Base-by-base conservation (phyloP, 306 rosid genomes). In the Casuarina glauca region DNA sequence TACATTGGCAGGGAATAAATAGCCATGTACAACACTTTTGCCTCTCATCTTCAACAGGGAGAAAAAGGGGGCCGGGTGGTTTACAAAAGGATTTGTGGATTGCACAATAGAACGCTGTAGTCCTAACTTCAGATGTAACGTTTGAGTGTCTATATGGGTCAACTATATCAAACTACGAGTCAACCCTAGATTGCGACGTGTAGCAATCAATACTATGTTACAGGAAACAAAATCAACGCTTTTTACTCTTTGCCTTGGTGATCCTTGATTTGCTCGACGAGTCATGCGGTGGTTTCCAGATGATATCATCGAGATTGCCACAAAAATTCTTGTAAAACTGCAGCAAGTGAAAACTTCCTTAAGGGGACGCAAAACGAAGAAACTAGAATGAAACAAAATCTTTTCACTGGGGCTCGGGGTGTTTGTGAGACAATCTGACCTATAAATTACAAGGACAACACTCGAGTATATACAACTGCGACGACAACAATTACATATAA, bases 251-350 rank as follows among this genome's bases (percentile, higher is more conserved):
- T 44, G 87, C 76, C 83, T 86, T 91, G 62, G 84, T 11, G 79
- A 74, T 70, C 81, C 83, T 93, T 60, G 91, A 78, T 81, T 93
- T 93, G 89, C 81, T 78, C 52, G 92, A 62, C 52, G 92, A 62
- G 79, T 93, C 95, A 63, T 61, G 79, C 6, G 93, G 81, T 4
- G 87, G 98, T 83, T 93, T 91, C 98, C 98, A 93, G 85, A 93
- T 87, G 84, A 93, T 91, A 76, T 93, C 98, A 67, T 91, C 97
- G n/a, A 91, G 98, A 83, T 93, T 91, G 91, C 88, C 38, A 77
- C 91, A 83, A 62, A 93, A 93, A 61, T 73, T 82, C 86, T 89
- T 91, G 91, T 88, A 91, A 75, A 93, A 93, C 98, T 93, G 95
- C 80, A 76, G 69, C 50, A 75, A 12, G 64, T 36, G 44, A 63